Evolutionary conservation across 2,329 filamentous ascomycete genomes (phyloP), one percentile per base, ranked within the genome.

Genomic region (Shiraia bambusicola): DNA sequence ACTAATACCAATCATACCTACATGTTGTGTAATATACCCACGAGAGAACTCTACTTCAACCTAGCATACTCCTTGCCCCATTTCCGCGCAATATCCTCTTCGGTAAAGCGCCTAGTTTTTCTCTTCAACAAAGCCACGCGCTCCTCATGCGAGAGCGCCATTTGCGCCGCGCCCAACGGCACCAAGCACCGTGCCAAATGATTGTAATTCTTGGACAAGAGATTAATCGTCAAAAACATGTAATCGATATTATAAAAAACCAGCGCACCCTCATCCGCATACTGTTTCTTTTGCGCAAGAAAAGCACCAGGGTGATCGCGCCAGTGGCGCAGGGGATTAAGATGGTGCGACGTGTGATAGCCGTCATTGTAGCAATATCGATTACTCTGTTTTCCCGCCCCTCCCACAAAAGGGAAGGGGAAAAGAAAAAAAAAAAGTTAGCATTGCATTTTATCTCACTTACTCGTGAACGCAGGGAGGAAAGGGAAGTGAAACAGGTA

Each of bases 211-310:
- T 88, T 88, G 45, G 75, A 74, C 56, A 91, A 58, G 13, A 91
- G 68, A 30, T 78, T 77, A 25, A 87, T 65, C 0, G 87, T 88
- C 47, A 91, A 80, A 76, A 88, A 84, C 37, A 91, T 70, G 62
- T 88, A 92, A 66, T 91, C 87, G 55, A 92, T 88, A 58, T 90
- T 83, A 65, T 86, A 83, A 61, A 92, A 91, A 5, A 90, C 84
- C 6, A 92, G 76, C 0, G 87, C 87, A 14, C 81, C 72, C 58
- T 88, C 82, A 6, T 74, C 67, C 0, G 79, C 75, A 57, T 91
- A 92, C 2, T 76, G 77, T 16, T 78, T 69, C 67, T 88, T 89
- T 32, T 82, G 79, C 53, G 82, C 76, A 2, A 91, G 71, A 67
- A 92, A 89, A 6, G 86, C 80, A 10, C 82, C 74, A 0, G 87